Evolutionary conservation across 164 flowering plant genomes (phyloP), one percentile per base, ranked within the genome.

Genomic region (Dillenia turbinata): DNA sequence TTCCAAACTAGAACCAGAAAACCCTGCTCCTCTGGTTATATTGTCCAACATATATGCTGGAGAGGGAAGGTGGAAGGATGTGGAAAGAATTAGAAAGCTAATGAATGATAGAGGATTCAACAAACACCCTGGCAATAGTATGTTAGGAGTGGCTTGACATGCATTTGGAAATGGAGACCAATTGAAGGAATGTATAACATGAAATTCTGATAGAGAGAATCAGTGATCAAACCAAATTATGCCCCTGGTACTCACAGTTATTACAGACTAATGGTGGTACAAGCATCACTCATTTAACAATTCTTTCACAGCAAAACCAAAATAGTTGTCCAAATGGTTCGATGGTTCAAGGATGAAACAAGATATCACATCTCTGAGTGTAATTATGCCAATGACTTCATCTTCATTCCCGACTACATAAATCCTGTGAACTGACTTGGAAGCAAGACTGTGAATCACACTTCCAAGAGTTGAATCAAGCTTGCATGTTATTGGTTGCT

Each of bases 311-410:
- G 87, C 65, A 64, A 71, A 78, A 9, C 83, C 84, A 12, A 81
- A 79, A 71, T 86, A 76, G 57, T 77, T 64, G 55, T 81, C 87
- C 22, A 89, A 83, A 75, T 86, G 76, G 63, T 81, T 78, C 2
- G 86, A 86, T 5, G 98, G 98, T 63, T 93, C 98, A 68, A 6
- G 64, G 50, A 93, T 77, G 71, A 90, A 93, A 78, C 96, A 87
- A 24, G 98, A 87, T 54, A 93, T 93, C 61, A 90, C 96, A 65
- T 93, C 97, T 73, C 95, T 79, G 45, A 93, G 88, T 0, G 97
- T 93, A 49, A 88, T 79, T n/a, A 90, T 89, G 1, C 96, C 98
- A 14, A 69, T 55, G 8, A 86, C 88, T 63, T 79, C 82, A 9
- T 69, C 66, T 1, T 69, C 80, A 9, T 69, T 64, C 0, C 66